These are phyloP conservation scores for Babesia ovata DNA, from an alignment of 169 alveolate species.

Conservation along the genomic window DNA sequence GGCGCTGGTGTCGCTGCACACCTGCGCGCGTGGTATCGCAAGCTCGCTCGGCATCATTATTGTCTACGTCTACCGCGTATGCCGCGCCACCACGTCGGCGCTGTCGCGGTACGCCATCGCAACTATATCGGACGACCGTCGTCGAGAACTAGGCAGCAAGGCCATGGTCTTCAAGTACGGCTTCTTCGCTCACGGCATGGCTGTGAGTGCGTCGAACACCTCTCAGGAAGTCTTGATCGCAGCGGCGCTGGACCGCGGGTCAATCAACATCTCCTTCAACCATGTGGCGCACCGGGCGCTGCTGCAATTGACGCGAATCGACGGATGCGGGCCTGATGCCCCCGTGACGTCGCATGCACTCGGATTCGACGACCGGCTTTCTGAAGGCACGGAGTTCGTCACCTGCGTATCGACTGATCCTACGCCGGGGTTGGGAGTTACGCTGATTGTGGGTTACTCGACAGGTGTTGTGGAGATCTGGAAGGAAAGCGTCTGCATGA, in stretches of 20 bases:
- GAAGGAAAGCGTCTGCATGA: conserved; percentile 39
- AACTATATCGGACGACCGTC: not conserved
- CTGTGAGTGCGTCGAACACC: not conserved
- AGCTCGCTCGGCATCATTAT: not conserved
- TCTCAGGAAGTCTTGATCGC: conserved; percentile 16
- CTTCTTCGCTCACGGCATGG: conserved; percentile 27
- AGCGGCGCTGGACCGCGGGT: conserved; percentile 19
- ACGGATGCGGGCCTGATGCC: not conserved
- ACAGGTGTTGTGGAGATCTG: conserved; percentile 27
- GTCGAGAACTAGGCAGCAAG: conserved; percentile 13
- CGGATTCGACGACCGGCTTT: conserved; percentile 23
- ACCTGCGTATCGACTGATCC: conserved; percentile 40
- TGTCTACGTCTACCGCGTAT: conserved; percentile 1
- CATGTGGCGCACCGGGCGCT: conserved; percentile 3
- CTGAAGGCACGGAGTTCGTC: conserved; percentile 10
- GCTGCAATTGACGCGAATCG: conserved; percentile 11
- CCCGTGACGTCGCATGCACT: conserved; percentile 7
- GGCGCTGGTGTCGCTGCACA: conserved; percentile 14
- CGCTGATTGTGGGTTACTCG: conserved; percentile 34
- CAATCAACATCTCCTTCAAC: conserved; percentile 9
- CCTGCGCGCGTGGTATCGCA: not conserved
- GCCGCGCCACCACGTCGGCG: conserved; percentile 22
- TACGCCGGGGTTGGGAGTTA: conserved; percentile 20
- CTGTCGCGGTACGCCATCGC: conserved; percentile 16
- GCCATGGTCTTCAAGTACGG: conserved; percentile 47